Evolutionary conservation across 306 rosid species (phyloP).

Genomic region (Arachis hypogaea): DNA sequence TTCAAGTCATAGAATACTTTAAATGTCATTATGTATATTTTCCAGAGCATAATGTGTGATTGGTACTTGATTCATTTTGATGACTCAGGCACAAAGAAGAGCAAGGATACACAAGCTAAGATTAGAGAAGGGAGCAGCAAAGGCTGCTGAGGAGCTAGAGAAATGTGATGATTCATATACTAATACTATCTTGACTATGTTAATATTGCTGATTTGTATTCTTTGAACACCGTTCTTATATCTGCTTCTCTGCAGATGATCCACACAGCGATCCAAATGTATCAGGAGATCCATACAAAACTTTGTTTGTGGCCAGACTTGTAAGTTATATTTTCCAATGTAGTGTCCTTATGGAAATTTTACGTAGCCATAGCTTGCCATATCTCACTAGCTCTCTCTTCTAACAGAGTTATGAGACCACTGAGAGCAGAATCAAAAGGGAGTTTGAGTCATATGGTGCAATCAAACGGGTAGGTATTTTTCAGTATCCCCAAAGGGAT

Average conservation of each 20-base stretch:
- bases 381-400: conserved; percentile 31
- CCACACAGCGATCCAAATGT: conserved; percentile 72
- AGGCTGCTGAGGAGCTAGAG: conserved; percentile 91
- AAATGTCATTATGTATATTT: neutral
- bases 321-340: conserved; percentile 55
- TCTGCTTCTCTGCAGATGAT: conserved; percentile 65
- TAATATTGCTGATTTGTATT: conserved; percentile 18
- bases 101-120: conserved; percentile 85
- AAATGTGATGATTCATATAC: conserved; percentile 63
- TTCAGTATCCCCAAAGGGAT: conserved; percentile 67
- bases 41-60: neutral
- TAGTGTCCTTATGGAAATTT: neutral
- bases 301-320: conserved; percentile 88
- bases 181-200: neutral
- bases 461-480: conserved; percentile 99
- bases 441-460: conserved; percentile 99
- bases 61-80: conserved; percentile 33
- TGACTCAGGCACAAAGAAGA: conserved; percentile 68
- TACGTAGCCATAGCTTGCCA: conserved; percentile 5
- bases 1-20: neutral
- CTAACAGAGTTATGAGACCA: conserved; percentile 89
- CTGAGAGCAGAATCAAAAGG: conserved; percentile 98
- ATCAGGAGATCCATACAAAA: conserved; percentile 98
- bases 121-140: conserved; percentile 87
- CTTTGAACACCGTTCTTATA: conserved; percentile 29